These are phyloP conservation scores for Casuarina equisetifolia DNA, from an alignment of 306 rosid species.

Conservation along the genomic window DNA sequence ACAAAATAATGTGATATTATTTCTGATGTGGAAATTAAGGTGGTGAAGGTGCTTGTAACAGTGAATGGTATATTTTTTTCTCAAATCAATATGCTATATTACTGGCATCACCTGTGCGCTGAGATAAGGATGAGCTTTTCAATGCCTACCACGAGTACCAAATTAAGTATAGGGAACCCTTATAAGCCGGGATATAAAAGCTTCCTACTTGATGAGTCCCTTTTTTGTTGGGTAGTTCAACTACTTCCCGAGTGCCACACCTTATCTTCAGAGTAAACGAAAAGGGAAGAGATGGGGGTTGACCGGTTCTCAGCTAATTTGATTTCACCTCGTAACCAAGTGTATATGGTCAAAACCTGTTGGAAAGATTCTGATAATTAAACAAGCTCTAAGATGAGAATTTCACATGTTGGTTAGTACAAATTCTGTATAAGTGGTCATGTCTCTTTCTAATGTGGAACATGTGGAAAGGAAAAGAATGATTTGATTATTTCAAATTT, in stretches of 20 bases:
- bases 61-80: too few relatives aligned
- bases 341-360: neutral
- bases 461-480: neutral
- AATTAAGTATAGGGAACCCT: neutral
- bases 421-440: neutral
- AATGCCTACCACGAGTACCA: neutral
- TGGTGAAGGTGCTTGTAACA: too few relatives aligned
- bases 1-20: too few relatives aligned
- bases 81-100: too few relatives aligned
- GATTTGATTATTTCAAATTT: neutral
- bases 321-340: neutral
- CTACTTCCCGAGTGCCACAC: neutral
- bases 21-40: too few relatives aligned
- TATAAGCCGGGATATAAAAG: neutral
- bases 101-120: too few relatives aligned
- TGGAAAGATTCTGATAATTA: too few relatives aligned
- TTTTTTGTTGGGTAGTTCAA: neutral
- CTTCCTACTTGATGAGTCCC: neutral
- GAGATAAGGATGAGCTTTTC: neutral
- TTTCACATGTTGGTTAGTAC: neutral
- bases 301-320: neutral
- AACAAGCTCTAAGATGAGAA: neutral
- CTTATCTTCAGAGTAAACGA: too few relatives aligned
- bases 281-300: neutral
- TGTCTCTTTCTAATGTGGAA: neutral